These are phyloP conservation scores for Aspergillus bombycis DNA, from an alignment of 2,329 filamentous ascomycete species.

Conservation along the genomic window DNA sequence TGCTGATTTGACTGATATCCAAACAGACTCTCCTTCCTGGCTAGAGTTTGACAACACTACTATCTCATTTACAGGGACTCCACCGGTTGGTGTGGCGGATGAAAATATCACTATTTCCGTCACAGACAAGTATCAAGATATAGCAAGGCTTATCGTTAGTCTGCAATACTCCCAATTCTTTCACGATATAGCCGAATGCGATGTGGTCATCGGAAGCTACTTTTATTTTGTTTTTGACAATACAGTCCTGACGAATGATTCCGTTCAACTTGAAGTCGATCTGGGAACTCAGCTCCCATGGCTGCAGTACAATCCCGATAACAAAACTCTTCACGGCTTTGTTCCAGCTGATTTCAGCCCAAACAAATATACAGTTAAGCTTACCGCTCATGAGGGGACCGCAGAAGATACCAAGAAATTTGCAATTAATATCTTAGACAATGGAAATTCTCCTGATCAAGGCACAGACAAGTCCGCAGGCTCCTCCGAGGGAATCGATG, in stretches of 20 bases:
- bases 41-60: conserved; percentile 65
- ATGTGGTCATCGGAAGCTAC: conserved; percentile 52
- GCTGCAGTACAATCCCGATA: conserved; percentile 53
- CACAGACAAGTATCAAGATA: conserved; percentile 62
- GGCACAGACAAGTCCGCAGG: conserved; percentile 23
- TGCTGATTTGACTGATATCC: conserved; percentile 56
- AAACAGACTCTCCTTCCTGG: conserved; percentile 67
- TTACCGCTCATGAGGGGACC: conserved; percentile 48
- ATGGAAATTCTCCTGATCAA: conserved; percentile 19
- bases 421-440: conserved; percentile 40
- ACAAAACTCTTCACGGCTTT: conserved; percentile 52
- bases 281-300: conserved; percentile 49
- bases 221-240: conserved; percentile 54
- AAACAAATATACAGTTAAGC: conserved; percentile 43
- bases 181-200: conserved; percentile 47
- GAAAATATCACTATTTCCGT: conserved; percentile 66
- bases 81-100: conserved; percentile 61
- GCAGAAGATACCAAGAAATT: conserved; percentile 49
- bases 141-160: conserved; percentile 59
- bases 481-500: conserved; percentile 19
- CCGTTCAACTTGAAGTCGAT: conserved; percentile 48
- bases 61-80: conserved; percentile 66
- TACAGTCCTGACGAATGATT: conserved; percentile 44
- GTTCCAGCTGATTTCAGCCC: conserved; percentile 48
- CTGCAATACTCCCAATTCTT: conserved; percentile 51